Base-by-base conservation (phyloP, 2,329 filamentous ascomycete genomes). In the Colletotrichum camelliae region DNA sequence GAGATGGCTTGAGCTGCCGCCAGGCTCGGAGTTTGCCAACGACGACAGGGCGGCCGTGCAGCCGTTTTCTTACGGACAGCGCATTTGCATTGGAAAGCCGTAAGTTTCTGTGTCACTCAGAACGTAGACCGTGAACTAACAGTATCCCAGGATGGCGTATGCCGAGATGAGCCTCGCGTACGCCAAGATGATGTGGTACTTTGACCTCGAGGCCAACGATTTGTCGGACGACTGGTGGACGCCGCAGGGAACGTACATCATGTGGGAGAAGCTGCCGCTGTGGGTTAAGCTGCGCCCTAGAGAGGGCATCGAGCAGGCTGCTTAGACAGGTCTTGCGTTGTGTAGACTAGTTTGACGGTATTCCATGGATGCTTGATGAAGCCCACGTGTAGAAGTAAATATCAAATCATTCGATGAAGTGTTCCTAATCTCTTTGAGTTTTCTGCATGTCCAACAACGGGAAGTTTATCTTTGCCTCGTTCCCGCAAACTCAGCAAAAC, bases 71-170 rank as follows among this genome's bases (percentile, higher is more conserved):
- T 64, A 87, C 4, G 88, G 89, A 0, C 85, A 88, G 7, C 81
- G 88, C 1, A 88, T 88, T 60, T 90, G 89, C 74, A 82, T 90
- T 35, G 89, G 88, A 2, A 83, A 83, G 74, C 88, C 89, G 86
- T 87, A 81, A 80, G 86, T 82, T 2, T 5, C 12, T 24, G 8
- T 15, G 18, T 81, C 27, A 33, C 27, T 27, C 43, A 9, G 21
- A 21, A 35, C 55, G 27, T 24, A 0, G 9, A 48, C 35, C 2
- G 1, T 21, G 9, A 12, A 37, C 67, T 48, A 8, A 69, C 33
- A 3, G 10, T 27, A 52, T 35, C 9, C 7, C 48, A 76, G 84
- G 70, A 83, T 88, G 31, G 88, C 88, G 1, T 87, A 87, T 64
- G 83, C 84, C 5, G 88, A 90, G 79, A 87, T 90, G 85, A 85